These are phyloP conservation scores for Taphrina pruni DNA, from an alignment of 1,139 yeast species.

Conservation along the genomic window DNA sequence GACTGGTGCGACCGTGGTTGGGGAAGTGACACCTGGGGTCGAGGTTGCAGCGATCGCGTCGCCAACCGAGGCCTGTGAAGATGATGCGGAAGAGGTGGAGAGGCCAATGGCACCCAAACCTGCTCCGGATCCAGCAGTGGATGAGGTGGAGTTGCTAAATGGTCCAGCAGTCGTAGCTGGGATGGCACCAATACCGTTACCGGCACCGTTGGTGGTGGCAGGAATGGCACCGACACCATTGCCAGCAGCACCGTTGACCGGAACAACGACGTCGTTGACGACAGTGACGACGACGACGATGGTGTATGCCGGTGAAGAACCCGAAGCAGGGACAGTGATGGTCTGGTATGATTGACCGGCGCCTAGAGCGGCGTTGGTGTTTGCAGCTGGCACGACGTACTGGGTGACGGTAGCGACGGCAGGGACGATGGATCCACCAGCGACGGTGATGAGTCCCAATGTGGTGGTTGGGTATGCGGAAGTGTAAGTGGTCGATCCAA, in stretches of 20 bases:
- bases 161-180: conserved; percentile 19
- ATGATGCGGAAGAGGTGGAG: conserved; percentile 7
- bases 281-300: conserved; percentile 29
- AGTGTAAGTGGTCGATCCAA: conserved; percentile 26
- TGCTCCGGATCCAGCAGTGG: conserved; percentile 39
- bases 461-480: conserved; percentile 42
- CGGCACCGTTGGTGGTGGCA: conserved; percentile 22
- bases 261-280: conserved; percentile 27
- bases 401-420: conserved; percentile 41
- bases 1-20: conserved; percentile 20
- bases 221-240: conserved; percentile 34
- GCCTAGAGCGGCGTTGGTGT: conserved; percentile 32
- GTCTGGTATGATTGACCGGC: conserved; percentile 35
- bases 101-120: conserved; percentile 4
- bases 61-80: conserved; percentile 42
- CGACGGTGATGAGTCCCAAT: conserved; percentile 28
- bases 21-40: conserved; percentile 40
- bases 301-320: conserved; percentile 13
- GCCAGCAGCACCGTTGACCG: conserved; percentile 24
- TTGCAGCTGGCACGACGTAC: conserved; percentile 28
- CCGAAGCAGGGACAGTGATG: conserved; percentile 26
- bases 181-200: conserved; percentile 27
- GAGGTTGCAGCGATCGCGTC: conserved; percentile 44
- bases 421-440: conserved; percentile 35
- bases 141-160: conserved; percentile 30